phyloP scores from a whole-genome alignment of 352 stramenopile genomes.

The Saprolegnia diclina region DNA sequence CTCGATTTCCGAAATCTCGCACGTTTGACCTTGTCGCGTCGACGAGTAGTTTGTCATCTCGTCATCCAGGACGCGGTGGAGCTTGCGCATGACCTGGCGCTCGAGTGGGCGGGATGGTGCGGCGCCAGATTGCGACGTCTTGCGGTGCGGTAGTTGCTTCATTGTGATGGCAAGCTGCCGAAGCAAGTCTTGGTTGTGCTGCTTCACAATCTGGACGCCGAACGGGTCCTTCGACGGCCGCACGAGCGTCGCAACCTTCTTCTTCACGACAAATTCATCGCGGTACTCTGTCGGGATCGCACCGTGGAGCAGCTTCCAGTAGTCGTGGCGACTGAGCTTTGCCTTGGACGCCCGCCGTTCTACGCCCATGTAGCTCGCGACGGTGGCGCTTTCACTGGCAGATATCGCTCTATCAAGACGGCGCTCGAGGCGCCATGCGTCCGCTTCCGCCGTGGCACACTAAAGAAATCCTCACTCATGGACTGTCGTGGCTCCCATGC shows the following conservation, averaged over 20 bases:
- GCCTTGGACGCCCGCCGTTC: neutral
- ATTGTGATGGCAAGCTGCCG: constrained; percentile 15
- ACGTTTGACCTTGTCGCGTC: neutral
- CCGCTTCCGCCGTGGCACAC: constrained; percentile 5
- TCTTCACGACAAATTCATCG: neutral
- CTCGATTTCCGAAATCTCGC: constrained; percentile 15
- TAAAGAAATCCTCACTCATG: constrained; percentile 2
- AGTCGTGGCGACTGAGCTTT: constrained; percentile 18
- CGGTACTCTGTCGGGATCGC: constrained; percentile 22
- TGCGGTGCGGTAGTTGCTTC: constrained; percentile 21
- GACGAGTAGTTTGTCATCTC: constrained; percentile 11
- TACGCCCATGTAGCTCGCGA: neutral
- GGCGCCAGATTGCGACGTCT: constrained; percentile 10
- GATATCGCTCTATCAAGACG: constrained; percentile 7
- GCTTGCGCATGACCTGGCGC: neutral
- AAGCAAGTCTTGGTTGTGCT: constrained; percentile 12
- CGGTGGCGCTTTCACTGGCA: constrained; percentile 10
- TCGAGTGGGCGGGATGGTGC: neutral
- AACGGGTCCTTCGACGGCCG: constrained; percentile 22
- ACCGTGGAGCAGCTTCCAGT: constrained; percentile 23
- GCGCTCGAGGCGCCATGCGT: constrained; percentile 20
- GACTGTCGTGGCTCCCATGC: neutral
- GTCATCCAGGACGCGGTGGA: neutral
- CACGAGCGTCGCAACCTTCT: neutral
- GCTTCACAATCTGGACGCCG: constrained; percentile 23